These are phyloP conservation scores for Marchantia polymorpha DNA, from an alignment of 225 moss, liverwort and hornwort species.

Conservation along the genomic window DNA sequence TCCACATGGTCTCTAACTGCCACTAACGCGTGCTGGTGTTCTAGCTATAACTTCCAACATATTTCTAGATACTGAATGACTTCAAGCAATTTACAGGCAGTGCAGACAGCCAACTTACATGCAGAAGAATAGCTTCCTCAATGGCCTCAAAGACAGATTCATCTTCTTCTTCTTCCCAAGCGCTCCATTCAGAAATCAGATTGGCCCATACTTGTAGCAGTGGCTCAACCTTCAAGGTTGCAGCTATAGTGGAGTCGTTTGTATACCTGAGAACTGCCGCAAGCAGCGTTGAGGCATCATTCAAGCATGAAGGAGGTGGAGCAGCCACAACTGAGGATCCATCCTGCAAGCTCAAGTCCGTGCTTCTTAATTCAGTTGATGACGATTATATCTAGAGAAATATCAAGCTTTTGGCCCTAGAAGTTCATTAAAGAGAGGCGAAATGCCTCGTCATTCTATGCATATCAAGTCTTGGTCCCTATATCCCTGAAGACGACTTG, in stretches of 20 bases:
- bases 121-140: conserved; percentile 81
- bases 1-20: too few species aligned
- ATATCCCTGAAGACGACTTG: background rate
- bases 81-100: conserved; percentile 6
- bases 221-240: conserved; percentile 66
- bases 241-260: conserved; percentile 47
- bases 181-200: conserved; percentile 85
- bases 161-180: conserved; percentile 96
- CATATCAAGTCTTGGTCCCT: too few species aligned
- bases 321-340: conserved; percentile 51
- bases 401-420: too few species aligned
- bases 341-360: conserved; percentile 42
- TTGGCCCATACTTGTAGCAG: conserved; percentile 86
- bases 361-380: background rate
- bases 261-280: conserved; percentile 70
- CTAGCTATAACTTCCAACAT: background rate
- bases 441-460: background rate
- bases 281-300: conserved; percentile 81
- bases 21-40: too few species aligned
- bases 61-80: background rate
- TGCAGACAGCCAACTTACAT: conserved; percentile 50
- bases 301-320: conserved; percentile 88
- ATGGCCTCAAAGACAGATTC: conserved; percentile 87
- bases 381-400: background rate
- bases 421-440: background rate